Percentiles rank a stretch among this genome's conserved stretches.
These are phyloP conservation scores for sorghum (Sorghum bicolor) DNA, from an alignment of 176 grass and related monocot genomes.

Conservation along the genomic window Sorghum_bicolor_NCBIv3 NC_012872.2:60804001-60804500, in stretches of 20 bases:
- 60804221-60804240: neutral
- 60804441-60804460: conserved; percentile 26
- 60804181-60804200: conserved; percentile 2
- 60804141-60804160: neutral
- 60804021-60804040: neutral
- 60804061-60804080: neutral
- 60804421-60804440: neutral
- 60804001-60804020: neutral
- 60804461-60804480: conserved; percentile 66
- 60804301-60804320: no score
- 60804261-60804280: neutral
- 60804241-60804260: neutral
- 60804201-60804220: neutral
- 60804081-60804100: neutral
- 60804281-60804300: neutral
- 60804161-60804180: neutral
- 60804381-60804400: neutral
- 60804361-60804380: neutral
- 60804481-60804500: conserved; percentile 2
- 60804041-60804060: neutral
- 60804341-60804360: no score
- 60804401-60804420: conserved; percentile 11
- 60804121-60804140: neutral
- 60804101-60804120: conserved; percentile 23
- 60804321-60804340: neutral